A percentile compares a stretch with the other conserved stretches of the same genome.
These are phyloP conservation scores for Phaeophleospora eucalypticola DNA, from an alignment of 2,329 filamentous ascomycete genomes.

Conservation along the genomic window DNA sequence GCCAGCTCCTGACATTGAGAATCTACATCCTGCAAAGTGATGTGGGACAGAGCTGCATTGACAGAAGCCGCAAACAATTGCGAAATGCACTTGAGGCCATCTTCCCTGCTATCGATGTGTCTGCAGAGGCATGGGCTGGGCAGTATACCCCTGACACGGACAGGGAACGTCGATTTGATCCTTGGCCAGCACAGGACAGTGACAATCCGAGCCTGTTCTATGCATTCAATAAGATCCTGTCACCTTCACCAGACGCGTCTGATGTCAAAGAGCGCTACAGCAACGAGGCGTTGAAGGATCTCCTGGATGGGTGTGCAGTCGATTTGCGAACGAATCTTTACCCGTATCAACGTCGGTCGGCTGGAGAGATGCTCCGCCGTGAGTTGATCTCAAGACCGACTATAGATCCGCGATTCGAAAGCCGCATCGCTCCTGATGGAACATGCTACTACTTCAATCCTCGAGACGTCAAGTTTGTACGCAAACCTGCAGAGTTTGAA, in stretches of 20 bases:
- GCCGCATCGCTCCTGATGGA: constrained; percentile 58
- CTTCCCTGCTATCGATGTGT: constrained; percentile 54
- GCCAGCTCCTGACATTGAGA: constrained; percentile 17
- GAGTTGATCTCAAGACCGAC: constrained; percentile 62
- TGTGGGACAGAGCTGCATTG: constrained; percentile 51
- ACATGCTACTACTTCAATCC: constrained; percentile 66
- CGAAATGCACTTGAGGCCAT: constrained; percentile 47
- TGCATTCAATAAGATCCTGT: constrained; percentile 69
- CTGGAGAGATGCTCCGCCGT: constrained; percentile 77
- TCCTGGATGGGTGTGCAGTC: constrained; percentile 36
- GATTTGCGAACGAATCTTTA: constrained; percentile 62
- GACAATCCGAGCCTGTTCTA: constrained; percentile 55
- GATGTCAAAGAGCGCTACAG: constrained; percentile 49
- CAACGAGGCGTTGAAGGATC: constrained; percentile 41
- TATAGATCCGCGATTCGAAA: constrained; percentile 69
- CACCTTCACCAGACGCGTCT: constrained; percentile 57
- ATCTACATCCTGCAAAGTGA: constrained; percentile 43
- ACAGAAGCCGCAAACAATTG: constrained; percentile 46
- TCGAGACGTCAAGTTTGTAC: constrained; percentile 58
- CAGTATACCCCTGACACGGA: constrained; percentile 16
- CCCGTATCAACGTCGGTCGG: constrained; percentile 74
- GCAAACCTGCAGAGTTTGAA: constrained; percentile 69
- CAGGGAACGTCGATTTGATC: constrained; percentile 32
- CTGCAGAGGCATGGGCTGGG: constrained; percentile 54
- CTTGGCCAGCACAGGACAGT: constrained; percentile 41